Percentiles rank a stretch among this genome's conserved stretches.
Evolutionary conservation across 768 basidiomycete species (phyloP).

Genomic region (Tylopilus plumbeoviolaceoides): DNA sequence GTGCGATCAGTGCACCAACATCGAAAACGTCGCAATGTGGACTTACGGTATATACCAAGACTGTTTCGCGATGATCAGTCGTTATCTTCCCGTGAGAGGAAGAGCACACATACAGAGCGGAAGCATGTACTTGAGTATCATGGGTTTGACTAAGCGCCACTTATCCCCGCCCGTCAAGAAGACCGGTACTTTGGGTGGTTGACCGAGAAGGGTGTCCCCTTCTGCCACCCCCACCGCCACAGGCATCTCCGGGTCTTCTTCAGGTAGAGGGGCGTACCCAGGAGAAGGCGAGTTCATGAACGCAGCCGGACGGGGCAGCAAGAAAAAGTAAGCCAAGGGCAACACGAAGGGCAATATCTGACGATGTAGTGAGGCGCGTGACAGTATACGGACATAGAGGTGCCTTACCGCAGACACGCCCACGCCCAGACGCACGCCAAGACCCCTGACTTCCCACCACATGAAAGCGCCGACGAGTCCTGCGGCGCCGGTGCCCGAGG

Average conservation of each 20-base stretch:
- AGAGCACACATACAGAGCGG: conserved; percentile 67
- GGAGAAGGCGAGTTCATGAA: conserved; percentile 44
- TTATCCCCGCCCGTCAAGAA: conserved; percentile 71
- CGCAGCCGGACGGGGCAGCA: conserved; percentile 61
- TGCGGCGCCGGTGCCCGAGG: conserved; percentile 91
- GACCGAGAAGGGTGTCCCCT: conserved; percentile 25
- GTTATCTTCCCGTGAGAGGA: background rate
- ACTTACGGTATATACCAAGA: conserved; percentile 61
- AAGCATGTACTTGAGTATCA: conserved; percentile 85
- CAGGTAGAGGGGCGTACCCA: conserved; percentile 37
- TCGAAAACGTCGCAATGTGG: background rate
- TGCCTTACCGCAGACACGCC: conserved; percentile 71
- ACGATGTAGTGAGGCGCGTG: background rate
- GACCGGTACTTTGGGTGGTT: conserved; percentile 40
- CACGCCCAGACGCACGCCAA: conserved; percentile 82
- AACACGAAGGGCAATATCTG: conserved; percentile 83
- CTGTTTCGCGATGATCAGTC: conserved; percentile 28
- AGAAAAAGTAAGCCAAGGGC: conserved; percentile 68
- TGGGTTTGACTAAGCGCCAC: conserved; percentile 73
- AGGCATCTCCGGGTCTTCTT: conserved; percentile 25
- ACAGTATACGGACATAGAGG: background rate
- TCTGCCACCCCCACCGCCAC: conserved; percentile 21
- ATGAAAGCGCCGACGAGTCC: conserved; percentile 88
- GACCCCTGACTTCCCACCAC: conserved; percentile 89
- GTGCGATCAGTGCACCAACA: background rate